Conservation (phyloP, 2,329 filamentous ascomycete species). For the Microdochium bolleyi region DNA sequence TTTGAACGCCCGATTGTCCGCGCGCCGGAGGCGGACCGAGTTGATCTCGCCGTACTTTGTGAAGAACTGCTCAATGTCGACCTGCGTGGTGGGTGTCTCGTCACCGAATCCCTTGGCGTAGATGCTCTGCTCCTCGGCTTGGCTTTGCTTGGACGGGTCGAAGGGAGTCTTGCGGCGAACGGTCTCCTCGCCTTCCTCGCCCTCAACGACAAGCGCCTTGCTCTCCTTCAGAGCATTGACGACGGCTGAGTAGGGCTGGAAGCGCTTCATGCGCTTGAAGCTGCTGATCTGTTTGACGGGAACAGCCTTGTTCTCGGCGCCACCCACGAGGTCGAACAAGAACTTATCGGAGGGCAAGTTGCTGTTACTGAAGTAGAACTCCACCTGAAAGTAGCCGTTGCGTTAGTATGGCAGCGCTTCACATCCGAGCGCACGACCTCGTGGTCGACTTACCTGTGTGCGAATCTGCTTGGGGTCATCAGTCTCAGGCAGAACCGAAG, state of each 20-base stretch:
- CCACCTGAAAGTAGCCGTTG: slow-evolving; percentile 26
- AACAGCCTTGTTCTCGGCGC: slow-evolving; percentile 74
- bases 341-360: slow-evolving; percentile 76
- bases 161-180: slow-evolving; percentile 71
- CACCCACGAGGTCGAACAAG: slow-evolving; percentile 71
- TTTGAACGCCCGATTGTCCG: slow-evolving; percentile 72
- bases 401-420: neutral
- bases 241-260: slow-evolving; percentile 79
- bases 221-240: slow-evolving; percentile 78
- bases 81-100: slow-evolving; percentile 76
- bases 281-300: slow-evolving; percentile 68
- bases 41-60: slow-evolving; percentile 70
- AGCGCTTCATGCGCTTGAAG: slow-evolving; percentile 95
- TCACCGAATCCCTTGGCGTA: slow-evolving; percentile 94
- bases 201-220: slow-evolving; percentile 62
- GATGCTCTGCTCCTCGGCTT: slow-evolving; percentile 65
- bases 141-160: slow-evolving; percentile 51
- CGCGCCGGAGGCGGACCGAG: slow-evolving; percentile 79
- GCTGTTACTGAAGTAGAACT: slow-evolving; percentile 44
- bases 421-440: neutral
- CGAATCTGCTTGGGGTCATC: slow-evolving; percentile 76
- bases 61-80: slow-evolving; percentile 92
- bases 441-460: slow-evolving; percentile 56
- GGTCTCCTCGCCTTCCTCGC: slow-evolving; percentile 63
- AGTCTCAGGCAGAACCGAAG: slow-evolving; percentile 58